Base-by-base conservation (phyloP, 106 monocot species). In the Triglochin maritima region DNA sequence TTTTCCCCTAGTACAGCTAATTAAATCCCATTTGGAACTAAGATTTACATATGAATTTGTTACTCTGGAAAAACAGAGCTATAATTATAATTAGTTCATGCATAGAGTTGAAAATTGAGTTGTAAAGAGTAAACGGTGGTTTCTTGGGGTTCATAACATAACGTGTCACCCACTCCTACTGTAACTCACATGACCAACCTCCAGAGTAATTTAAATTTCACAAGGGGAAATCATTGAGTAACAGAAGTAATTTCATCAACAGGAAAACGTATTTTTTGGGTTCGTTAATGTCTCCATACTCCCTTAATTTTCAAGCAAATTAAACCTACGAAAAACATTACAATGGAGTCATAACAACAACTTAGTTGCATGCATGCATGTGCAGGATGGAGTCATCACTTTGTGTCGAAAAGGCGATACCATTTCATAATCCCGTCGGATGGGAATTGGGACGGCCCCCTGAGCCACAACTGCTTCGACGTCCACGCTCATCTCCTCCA, bases 301-400 rank as follows among this genome's bases (percentile, higher is more conserved):
- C 10, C 12, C 2, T 8, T 45, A 10, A 61, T 52, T 52, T 52
- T 59, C 10, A 6, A 13, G 5, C 17, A 6, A 15, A 13, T 17
- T 59, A 6, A 15, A 15, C 10, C 59, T 6, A 59, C 2, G n/a
- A 13, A 13, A 7, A 15, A 17, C 59, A 3, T 5, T 17, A 13
- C 13, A 48, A 45, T 13, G 12, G 29, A 46, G 43, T 63, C 48
- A 11, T 65, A 13, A 49, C 14, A 47, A n/a, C 13, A 6, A 14
- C 6, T 7, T 59, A 11, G 47, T 46, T 10, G 46, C 41, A 45
- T 56, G 45, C 6, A 29, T 29, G 29, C 29, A 29, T 0, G 29
- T 17, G 16, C 75, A 98, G 96, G 96, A 44, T 91, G 96, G 91
- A 82, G 91, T 66, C 88, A 98, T 69, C 96, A 91, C 52, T 75